Conservation (phyloP, 129 eudicot species). For the Deinandra increscens region DNA sequence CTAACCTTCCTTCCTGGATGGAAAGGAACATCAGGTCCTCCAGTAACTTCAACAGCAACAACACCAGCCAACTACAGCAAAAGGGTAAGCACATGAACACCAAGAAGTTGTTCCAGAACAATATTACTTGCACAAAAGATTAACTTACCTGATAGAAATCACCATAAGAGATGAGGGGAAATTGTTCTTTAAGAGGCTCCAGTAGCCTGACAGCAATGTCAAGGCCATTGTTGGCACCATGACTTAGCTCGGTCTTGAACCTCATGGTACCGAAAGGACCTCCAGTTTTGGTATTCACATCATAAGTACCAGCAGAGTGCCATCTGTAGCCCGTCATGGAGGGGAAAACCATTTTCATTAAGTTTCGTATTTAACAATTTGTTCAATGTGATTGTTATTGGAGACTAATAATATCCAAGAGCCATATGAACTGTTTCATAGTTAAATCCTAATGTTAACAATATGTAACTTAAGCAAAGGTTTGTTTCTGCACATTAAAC, state of each 20-base stretch:
- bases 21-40: slow-evolving; percentile 87
- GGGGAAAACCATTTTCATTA: neutral
- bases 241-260: slow-evolving; percentile 50
- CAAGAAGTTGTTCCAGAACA: neutral
- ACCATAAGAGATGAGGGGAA: slow-evolving; percentile 65
- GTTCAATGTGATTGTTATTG: no score
- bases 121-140: neutral
- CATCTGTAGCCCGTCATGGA: slow-evolving; percentile 40
- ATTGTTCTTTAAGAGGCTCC: slow-evolving; percentile 74
- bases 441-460: no score
- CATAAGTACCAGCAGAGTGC: slow-evolving; percentile 91
- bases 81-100: neutral
- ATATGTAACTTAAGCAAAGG: no score
- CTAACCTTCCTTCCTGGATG: slow-evolving; percentile 85
- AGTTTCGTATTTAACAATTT: neutral
- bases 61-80: slow-evolving; percentile 70
- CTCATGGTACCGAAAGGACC: slow-evolving; percentile 88
- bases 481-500: neutral
- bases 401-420: no score
- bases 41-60: slow-evolving; percentile 85
- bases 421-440: no score
- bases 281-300: slow-evolving; percentile 67
- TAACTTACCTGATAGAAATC: slow-evolving; percentile 76
- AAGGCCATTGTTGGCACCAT: slow-evolving; percentile 80
- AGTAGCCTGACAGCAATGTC: slow-evolving; percentile 71